Conservation (phyloP, 768 basidiomycete species). For the Tephrocybe sp. region DNA sequence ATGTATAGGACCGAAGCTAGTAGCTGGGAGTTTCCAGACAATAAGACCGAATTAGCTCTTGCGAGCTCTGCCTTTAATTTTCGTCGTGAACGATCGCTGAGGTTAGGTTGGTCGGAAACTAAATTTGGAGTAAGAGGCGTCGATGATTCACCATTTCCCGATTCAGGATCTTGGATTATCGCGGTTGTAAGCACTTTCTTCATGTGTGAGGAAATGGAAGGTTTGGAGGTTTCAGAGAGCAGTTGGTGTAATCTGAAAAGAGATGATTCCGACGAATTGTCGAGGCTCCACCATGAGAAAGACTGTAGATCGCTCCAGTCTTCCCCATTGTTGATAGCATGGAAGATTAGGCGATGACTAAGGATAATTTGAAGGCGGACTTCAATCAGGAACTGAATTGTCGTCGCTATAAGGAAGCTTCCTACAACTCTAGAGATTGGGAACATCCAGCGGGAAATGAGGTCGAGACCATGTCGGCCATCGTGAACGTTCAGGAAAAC, state of each 20-base stretch:
- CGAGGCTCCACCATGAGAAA: not conserved
- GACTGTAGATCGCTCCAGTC: not conserved
- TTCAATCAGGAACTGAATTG: not conserved
- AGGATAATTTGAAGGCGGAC: not conserved
- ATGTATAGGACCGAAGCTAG: not conserved
- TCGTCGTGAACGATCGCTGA: too few relatives aligned
- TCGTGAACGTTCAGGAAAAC: constrained; percentile 3
- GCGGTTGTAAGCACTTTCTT: too few relatives aligned
- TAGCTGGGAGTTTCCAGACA: not conserved
- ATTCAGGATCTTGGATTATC: too few relatives aligned
- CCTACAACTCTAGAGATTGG: not conserved
- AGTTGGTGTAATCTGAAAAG: not conserved
- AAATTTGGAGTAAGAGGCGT: too few relatives aligned
- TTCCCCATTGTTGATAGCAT: not conserved
- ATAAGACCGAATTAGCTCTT: not conserved
- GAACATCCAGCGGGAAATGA: not conserved
- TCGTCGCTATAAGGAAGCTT: not conserved
- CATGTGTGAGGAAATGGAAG: too few relatives aligned
- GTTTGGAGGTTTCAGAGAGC: too few relatives aligned
- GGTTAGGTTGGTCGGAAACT: too few relatives aligned
- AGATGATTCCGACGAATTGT: not conserved
- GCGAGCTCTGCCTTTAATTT: not conserved
- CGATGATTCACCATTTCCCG: too few relatives aligned
- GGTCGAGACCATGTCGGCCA: not conserved
- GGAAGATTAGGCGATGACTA: not conserved